Evolutionary conservation across 2,329 filamentous ascomycete genomes (phyloP).

Genomic region (Colletotrichum kahawae): DNA sequence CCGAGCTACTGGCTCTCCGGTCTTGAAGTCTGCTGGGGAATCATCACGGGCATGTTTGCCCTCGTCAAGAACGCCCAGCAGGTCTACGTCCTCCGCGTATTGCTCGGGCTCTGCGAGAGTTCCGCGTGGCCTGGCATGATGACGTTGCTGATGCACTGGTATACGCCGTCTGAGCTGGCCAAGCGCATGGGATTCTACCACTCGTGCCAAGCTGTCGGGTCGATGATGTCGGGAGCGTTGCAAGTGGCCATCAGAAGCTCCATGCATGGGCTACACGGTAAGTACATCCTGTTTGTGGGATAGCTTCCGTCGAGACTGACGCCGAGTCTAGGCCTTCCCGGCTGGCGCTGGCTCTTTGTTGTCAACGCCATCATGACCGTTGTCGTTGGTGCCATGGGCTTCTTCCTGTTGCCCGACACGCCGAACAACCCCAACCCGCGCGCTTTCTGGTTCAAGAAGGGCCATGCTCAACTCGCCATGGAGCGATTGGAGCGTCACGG

Average conservation of each 20-base stretch:
- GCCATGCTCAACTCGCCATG: slow-evolving; percentile 12
- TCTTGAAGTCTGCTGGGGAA: slow-evolving; percentile 30
- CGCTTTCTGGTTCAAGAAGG: slow-evolving; percentile 17
- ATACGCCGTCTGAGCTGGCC: slow-evolving; percentile 42
- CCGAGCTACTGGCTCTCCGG: slow-evolving; percentile 32
- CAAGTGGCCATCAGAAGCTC: slow-evolving; percentile 49
- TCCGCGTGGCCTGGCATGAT: slow-evolving; percentile 29
- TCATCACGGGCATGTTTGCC: slow-evolving; percentile 19
- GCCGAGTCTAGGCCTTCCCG: slow-evolving; percentile 40
- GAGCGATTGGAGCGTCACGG: slow-evolving; percentile 14
- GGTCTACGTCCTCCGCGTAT: slow-evolving; percentile 46
- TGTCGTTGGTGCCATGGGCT: slow-evolving; percentile 23
- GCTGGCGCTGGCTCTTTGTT: slow-evolving; percentile 46
- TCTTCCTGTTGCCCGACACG: slow-evolving; percentile 20
- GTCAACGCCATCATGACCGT: slow-evolving; percentile 37
- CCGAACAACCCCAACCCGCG: slow-evolving; percentile 28
- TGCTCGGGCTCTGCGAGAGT: slow-evolving; percentile 46
- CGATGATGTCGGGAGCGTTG: slow-evolving; percentile 62
- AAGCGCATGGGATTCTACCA: slow-evolving; percentile 56
- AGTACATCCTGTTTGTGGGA: background rate
- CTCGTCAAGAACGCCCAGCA: slow-evolving; percentile 31
- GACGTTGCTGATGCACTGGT: slow-evolving; percentile 50
- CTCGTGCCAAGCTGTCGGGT: slow-evolving; percentile 54
- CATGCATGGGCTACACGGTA: slow-evolving; percentile 17
- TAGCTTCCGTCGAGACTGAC: slow-evolving; percentile 33